phyloP scores from a whole-genome alignment of 257 asterid genomes.

The Orobanche coerulescens region DNA sequence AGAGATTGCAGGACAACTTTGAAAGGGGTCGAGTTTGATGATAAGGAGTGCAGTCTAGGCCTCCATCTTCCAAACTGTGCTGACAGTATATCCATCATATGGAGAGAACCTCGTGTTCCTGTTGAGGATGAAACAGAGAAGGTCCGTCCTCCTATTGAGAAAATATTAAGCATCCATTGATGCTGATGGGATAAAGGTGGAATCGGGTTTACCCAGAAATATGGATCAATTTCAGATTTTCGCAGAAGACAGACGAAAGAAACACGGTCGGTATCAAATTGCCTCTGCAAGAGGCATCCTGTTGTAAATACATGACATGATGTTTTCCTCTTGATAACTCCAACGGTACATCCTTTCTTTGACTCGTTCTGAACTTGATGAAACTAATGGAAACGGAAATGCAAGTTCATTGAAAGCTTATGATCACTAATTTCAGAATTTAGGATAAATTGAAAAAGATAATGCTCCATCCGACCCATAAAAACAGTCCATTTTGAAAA shows the following conservation, averaged over 20 bases:
- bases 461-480: no score
- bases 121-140: conserved; percentile 16
- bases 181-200: background rate
- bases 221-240: background rate
- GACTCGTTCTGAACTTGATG: no score
- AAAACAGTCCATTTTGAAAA: no score
- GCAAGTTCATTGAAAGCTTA: no score
- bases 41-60: conserved; percentile 31
- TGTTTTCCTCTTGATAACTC: no score
- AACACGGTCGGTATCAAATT: background rate
- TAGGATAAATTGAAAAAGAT: no score
- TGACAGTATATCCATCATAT: background rate
- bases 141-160: background rate
- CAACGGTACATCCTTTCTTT: no score
- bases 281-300: background rate
- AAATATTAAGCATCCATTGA: background rate
- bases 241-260: background rate
- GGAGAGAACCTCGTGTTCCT: background rate
- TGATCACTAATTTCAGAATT: no score
- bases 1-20: conserved; percentile 39
- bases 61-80: conserved; percentile 49
- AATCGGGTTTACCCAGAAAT: background rate
- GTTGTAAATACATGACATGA: background rate
- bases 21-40: conserved; percentile 34
- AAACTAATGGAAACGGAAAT: no score